Evolutionary conservation across 306 rosid genomes (phyloP).

Genomic region (Gleditsia sinensis): DNA sequence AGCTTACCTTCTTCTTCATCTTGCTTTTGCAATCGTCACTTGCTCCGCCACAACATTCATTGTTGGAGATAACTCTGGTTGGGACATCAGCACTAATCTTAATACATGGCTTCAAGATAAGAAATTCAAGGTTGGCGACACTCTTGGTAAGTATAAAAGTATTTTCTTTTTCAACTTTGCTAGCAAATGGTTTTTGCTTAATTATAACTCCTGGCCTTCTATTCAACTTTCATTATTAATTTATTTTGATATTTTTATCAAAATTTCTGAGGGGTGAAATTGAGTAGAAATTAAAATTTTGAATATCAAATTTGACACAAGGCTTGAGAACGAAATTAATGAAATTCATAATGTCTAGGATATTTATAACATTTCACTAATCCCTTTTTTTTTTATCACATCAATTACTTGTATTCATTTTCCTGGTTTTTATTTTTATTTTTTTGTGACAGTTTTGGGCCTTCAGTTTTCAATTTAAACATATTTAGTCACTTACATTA

Average conservation of each 20-base stretch:
- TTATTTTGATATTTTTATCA: no score
- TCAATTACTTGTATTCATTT: no score
- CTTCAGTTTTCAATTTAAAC: no score
- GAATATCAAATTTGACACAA: not conserved
- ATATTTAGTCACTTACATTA: no score
- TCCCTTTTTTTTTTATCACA: no score
- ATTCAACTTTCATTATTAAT: not conserved
- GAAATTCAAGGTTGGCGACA: slow-evolving; percentile 64
- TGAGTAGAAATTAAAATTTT: not conserved
- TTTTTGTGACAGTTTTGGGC: no score
- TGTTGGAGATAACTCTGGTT: slow-evolving; percentile 89
- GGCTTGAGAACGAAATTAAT: not conserved
- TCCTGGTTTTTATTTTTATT: no score
- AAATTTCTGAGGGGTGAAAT: not conserved
- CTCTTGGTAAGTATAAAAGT: slow-evolving; percentile 52
- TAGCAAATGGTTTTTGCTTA: not conserved
- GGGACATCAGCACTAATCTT: slow-evolving; percentile 91
- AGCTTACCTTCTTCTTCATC: slow-evolving; percentile 33
- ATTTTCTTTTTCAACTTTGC: not conserved
- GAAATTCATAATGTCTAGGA: no score
- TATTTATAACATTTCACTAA: no score
- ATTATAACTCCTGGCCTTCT: no score
- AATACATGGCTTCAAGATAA: slow-evolving; percentile 65
- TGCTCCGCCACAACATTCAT: slow-evolving; percentile 62
- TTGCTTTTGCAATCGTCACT: slow-evolving; percentile 36